A percentile compares a stretch with the other conserved stretches of the same genome.
Evolutionary conservation across 345 rosid species (phyloP).

Genomic region (Heritiera littoralis): DNA sequence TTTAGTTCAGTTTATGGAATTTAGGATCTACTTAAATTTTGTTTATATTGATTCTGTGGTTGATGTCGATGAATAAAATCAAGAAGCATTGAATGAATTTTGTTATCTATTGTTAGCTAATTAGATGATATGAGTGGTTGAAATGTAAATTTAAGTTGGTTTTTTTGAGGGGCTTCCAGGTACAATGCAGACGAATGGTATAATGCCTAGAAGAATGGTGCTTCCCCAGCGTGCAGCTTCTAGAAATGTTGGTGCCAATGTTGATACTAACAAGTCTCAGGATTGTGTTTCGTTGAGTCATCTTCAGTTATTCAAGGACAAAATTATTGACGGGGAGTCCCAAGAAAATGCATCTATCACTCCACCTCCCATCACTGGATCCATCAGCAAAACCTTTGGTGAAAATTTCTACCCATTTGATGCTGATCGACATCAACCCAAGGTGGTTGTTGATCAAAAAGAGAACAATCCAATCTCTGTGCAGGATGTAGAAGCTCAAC

Average conservation of each 20-base stretch:
- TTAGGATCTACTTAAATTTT: background rate
- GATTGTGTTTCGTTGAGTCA: constrained; percentile 43
- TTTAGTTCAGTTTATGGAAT: background rate
- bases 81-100: background rate
- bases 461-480: constrained; percentile 36
- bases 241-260: background rate
- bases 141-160: constrained; percentile 9
- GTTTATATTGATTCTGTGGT: background rate
- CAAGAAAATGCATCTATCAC: constrained; percentile 59
- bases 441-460: constrained; percentile 29
- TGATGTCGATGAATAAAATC: background rate
- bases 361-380: constrained; percentile 52
- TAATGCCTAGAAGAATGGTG: constrained; percentile 19
- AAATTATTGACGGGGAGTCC: constrained; percentile 44
- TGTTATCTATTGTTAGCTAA: background rate
- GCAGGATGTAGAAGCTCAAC: constrained; percentile 41
- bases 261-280: constrained; percentile 34
- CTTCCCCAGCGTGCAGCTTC: constrained; percentile 11
- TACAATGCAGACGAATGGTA: constrained; percentile 17
- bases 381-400: constrained; percentile 41
- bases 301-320: constrained; percentile 37
- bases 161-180: background rate
- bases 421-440: background rate
- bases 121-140: background rate
- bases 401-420: constrained; percentile 22